Conservation (phyloP, 1,284 basidiomycete species). For the Apiotrichum sp. region DNA sequence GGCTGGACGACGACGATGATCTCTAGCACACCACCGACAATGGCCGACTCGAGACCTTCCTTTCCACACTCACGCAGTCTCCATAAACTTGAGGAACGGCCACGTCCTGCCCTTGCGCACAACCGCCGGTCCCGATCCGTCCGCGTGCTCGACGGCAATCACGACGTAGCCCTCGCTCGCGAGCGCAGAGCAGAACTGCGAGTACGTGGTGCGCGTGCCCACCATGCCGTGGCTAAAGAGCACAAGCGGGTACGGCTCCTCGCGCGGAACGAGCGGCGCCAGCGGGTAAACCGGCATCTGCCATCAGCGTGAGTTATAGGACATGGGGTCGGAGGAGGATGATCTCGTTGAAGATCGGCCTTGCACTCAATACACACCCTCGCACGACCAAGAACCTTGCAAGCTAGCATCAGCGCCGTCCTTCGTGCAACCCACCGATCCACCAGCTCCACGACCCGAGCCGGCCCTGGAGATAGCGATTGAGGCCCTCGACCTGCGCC, state of each 20-base stretch:
- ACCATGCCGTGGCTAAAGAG: slow-evolving; percentile 76
- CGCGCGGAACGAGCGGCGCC: not conserved
- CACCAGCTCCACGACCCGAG: not conserved
- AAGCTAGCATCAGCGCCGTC: not conserved
- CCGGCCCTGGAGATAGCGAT: not conserved
- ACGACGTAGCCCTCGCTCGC: slow-evolving; percentile 70
- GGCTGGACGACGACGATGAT: no score
- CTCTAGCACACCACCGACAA: no score
- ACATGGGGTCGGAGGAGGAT: not conserved
- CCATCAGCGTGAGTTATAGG: not conserved
- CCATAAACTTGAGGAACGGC: slow-evolving; percentile 48
- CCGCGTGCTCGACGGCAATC: slow-evolving; percentile 67
- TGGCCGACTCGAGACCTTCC: no score
- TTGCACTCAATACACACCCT: not conserved
- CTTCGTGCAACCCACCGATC: not conserved
- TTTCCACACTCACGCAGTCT: slow-evolving; percentile 51
- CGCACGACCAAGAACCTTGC: not conserved
- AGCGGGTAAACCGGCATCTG: not conserved
- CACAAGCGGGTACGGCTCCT: slow-evolving; percentile 58
- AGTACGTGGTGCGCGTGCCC: slow-evolving; percentile 62
- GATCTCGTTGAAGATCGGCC: not conserved
- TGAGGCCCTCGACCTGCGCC: not conserved
- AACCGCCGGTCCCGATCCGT: slow-evolving; percentile 60
- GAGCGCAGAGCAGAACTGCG: slow-evolving; percentile 60
- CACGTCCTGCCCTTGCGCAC: slow-evolving; percentile 15